Evolutionary conservation across 176 grass and related monocot genomes (phyloP), one percentile per base, ranked within the genome.

Genomic region (Eleusine indica): DNA sequence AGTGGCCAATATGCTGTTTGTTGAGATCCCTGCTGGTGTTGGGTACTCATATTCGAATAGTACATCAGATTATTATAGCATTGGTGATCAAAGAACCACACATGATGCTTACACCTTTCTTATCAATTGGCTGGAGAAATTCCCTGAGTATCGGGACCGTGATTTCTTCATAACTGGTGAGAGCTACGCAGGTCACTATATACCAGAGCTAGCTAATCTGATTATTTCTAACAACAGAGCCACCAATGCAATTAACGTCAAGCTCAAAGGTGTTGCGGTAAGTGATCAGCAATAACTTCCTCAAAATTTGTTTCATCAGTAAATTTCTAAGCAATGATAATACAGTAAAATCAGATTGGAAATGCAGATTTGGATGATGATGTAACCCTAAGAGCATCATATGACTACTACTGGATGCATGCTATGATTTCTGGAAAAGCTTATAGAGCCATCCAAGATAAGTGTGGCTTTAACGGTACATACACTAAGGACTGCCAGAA

Each of bases 41-140:
- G 92, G 92, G 17, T 92, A 91, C 77, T 92, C 92, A 58, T 94
- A 94, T 81, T 89, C 92, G 12, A 92, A 94, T 85, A 85, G 81
- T 12, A 89, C 83, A n/a, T 74, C 68, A 14, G 92, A 94, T 73
- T 87, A 94, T 74, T 57, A 87, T 22, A 62, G 74, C n/a, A 80
- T 25, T 75, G 87, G 92, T 81, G 92, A 94, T 68, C 84, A 66
- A 83, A 81, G 52, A 73, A 91, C 89, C 32, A 84, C 80, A 48
- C 19, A 79, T 19, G 93, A 90, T 52, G 81, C 90, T 17, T 92
- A 95, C 64, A 76, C 66, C 18, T 95, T 95, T 63, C 85, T 95
- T 42, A 35, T 92, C 70, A 90, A 90, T 21, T 95, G 93, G 93
- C 48, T 95, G 17, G 46, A 92, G 68, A 92, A 77, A 76, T 95